Conservation (phyloP, 179 eudicot genomes). For the Vitellaria paradoxa region DNA sequence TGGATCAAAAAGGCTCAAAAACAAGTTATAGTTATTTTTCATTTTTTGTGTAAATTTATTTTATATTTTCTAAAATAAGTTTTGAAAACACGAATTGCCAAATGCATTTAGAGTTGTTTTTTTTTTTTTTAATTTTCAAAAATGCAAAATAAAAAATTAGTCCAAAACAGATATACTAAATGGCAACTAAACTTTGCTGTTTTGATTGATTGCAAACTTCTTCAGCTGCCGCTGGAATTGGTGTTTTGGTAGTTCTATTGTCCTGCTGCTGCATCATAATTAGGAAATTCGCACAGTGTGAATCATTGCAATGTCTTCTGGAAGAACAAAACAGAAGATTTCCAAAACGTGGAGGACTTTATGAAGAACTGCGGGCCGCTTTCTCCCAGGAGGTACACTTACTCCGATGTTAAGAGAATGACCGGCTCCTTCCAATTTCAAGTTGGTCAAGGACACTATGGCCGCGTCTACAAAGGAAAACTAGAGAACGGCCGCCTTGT, state of each 20-base stretch:
- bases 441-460: slow-evolving; percentile 22
- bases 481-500: not conserved
- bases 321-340: slow-evolving; percentile 1
- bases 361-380: not conserved
- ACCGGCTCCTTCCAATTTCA: slow-evolving; percentile 12
- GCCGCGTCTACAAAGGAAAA: slow-evolving; percentile 20
- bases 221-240: slow-evolving; percentile 9
- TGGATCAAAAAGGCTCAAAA: too few species aligned
- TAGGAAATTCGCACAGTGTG: not conserved
- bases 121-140: too few species aligned
- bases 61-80: too few species aligned
- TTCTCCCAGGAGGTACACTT: slow-evolving; percentile 7
- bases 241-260: not conserved
- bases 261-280: not conserved
- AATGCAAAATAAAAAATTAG: too few species aligned
- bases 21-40: too few species aligned
- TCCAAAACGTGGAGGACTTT: slow-evolving; percentile 9
- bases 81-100: too few species aligned
- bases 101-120: too few species aligned
- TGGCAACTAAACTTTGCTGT: too few species aligned
- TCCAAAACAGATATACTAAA: too few species aligned
- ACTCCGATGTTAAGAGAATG: slow-evolving; percentile 15
- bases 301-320: not conserved
- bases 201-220: not conserved
- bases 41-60: too few species aligned